A percentile compares a stretch with the other conserved stretches of the same genome.
Evolutionary conservation across 331 rosid genomes (phyloP).

Genomic region (Arachis monticola): DNA sequence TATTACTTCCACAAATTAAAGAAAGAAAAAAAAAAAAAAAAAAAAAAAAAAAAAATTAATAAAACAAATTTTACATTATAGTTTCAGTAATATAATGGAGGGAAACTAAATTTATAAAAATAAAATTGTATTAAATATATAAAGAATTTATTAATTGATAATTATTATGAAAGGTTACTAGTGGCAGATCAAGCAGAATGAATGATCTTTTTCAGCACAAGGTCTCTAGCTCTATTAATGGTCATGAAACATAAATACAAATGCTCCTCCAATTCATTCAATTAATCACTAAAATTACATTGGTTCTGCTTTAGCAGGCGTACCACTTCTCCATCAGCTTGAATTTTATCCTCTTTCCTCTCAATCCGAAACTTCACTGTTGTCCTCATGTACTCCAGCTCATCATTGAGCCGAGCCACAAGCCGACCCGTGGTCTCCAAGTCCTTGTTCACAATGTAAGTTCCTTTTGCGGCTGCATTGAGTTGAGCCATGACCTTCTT

Average conservation of each 20-base stretch:
- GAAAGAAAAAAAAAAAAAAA: no score
- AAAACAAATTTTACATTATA: no score
- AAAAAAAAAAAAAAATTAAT: no score
- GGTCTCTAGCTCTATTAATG: slow-evolving; percentile 73
- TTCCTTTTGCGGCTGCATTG: slow-evolving; percentile 71
- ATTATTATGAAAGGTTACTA: background rate
- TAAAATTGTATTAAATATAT: background rate
- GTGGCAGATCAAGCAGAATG: slow-evolving; percentile 17
- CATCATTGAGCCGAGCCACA: slow-evolving; percentile 62
- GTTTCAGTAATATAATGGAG: no score
- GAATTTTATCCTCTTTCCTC: slow-evolving; percentile 46
- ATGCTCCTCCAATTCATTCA: slow-evolving; percentile 87
- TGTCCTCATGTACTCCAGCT: slow-evolving; percentile 61
- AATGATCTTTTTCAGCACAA: slow-evolving; percentile 58
- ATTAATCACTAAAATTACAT: slow-evolving; percentile 54
- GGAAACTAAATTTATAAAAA: no score
- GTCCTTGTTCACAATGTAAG: slow-evolving; percentile 67
- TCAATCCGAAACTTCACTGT: slow-evolving; percentile 60
- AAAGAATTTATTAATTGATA: background rate
- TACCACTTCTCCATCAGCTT: slow-evolving; percentile 55
- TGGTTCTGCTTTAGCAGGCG: slow-evolving; percentile 56
- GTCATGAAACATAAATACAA: slow-evolving; percentile 86
- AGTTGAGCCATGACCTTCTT: slow-evolving; percentile 47
- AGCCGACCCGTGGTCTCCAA: slow-evolving; percentile 65
- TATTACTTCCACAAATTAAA: no score